Conservation (phyloP, 2,329 filamentous ascomycete species). For the Blumeriella jaapii region DNA sequence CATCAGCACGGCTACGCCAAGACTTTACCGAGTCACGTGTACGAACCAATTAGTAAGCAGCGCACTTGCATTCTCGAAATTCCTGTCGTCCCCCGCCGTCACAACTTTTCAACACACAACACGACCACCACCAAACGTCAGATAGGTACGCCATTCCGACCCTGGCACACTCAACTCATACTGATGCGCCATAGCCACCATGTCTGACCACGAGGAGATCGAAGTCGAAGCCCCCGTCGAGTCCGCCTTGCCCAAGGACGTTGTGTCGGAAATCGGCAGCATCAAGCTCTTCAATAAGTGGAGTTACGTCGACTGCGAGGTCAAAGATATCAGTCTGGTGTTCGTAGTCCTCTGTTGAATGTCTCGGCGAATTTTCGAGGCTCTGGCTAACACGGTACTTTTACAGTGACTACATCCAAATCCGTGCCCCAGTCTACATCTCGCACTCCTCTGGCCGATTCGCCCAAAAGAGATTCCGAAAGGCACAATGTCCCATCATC, state of each 20-base stretch:
- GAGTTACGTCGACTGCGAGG: slow-evolving; percentile 98
- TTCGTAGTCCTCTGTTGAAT: slow-evolving; percentile 54
- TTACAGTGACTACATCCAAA: slow-evolving; percentile 96
- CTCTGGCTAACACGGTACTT: slow-evolving; percentile 26
- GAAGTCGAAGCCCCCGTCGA: slow-evolving; percentile 71
- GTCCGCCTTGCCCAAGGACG: slow-evolving; percentile 87
- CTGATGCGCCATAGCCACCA: slow-evolving; percentile 41
- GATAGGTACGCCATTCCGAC: no score
- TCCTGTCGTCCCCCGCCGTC: no score
- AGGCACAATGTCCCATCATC: slow-evolving; percentile 99
- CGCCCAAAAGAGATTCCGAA: slow-evolving; percentile 99
- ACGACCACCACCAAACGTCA: no score
- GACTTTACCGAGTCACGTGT: no score
- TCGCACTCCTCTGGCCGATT: slow-evolving; percentile 98
- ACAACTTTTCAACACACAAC: no score
- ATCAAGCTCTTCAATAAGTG: slow-evolving; percentile 98
- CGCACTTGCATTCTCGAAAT: no score
- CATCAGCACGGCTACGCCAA: no score
- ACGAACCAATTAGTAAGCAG: no score
- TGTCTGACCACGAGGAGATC: slow-evolving; percentile 93
- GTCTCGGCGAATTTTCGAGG: slow-evolving; percentile 6
- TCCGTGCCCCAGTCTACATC: slow-evolving; percentile 97
- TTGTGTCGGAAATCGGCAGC: slow-evolving; percentile 77
- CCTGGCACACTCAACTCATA: slow-evolving; percentile 10
- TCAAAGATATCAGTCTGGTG: slow-evolving; percentile 99